Evolutionary conservation across 164 flowering plant species (phyloP), one percentile per base, ranked within the genome.

Genomic region (Litsea cubeba): DNA sequence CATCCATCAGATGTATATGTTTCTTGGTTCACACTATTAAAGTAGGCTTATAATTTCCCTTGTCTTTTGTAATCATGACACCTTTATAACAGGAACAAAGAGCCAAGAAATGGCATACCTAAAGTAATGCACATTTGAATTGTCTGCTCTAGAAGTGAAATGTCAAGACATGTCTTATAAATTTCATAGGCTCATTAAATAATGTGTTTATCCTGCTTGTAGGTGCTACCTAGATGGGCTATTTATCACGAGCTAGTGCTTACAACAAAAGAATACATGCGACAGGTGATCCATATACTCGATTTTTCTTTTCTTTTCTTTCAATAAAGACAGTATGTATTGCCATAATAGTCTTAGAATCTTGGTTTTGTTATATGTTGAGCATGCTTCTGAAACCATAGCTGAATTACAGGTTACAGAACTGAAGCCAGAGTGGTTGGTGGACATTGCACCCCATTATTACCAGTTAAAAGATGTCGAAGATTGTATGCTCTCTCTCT

Each of bases 181-280:
- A 40, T 40, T 40, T 40, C 46, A 40, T 40, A 7, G 46, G 46
- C 10, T 30, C 18, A 35, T 65, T 15, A 35, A 17, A 20, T 65
- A 65, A 65, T 26, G 17, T 4, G 60, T 15, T 54, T 2, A 25
- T 65, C 28, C 30, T 50, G 50, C 62, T 69, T 12, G 57, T 72
- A 92, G 97, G 92, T 82, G 35, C 94, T 89, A 32, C 99, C 97
- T 17, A 85, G 99, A 79, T 95, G 97, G 97, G 95, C 92, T 54
- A 71, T 95, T 24, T 95, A 95, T 79, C 95, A 92, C 68, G 98
- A 95, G 72, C 78, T 95, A 72, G 99, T 95, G 71, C 87, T 90
- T 17, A 95, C 99, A 26, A 88, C 97, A 5, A 95, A 95, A 73
- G 98, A 96, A 77, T 96, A 93, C 71, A 93, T 95, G 99, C 60